Evolutionary conservation across 2,329 filamentous ascomycete genomes (phyloP).

Genomic region (Chaetomiaceae sp.): DNA sequence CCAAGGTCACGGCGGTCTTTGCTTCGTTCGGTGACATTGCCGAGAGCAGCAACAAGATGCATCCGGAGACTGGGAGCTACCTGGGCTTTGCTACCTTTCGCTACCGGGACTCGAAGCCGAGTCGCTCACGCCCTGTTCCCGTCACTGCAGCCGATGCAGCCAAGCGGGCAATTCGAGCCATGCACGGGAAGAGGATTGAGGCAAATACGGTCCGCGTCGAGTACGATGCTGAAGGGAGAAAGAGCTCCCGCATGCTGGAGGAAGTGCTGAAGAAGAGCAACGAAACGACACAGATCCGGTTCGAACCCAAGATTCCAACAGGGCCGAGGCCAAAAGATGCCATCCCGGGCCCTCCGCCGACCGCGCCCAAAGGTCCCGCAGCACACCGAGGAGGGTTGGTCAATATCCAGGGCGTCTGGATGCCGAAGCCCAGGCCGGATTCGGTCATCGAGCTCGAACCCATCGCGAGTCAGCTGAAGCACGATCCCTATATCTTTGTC

Average conservation of each 20-base stretch:
- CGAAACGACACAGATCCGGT: slow-evolving; percentile 48
- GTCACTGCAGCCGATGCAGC: slow-evolving; percentile 75
- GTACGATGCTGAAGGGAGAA: slow-evolving; percentile 81
- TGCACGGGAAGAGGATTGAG: slow-evolving; percentile 76
- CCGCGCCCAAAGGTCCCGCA: slow-evolving; percentile 81
- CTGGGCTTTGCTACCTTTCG: slow-evolving; percentile 89
- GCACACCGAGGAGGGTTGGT: slow-evolving; percentile 43
- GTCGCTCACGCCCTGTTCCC: slow-evolving; percentile 47
- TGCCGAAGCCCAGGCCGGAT: slow-evolving; percentile 45
- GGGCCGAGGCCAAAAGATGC: slow-evolving; percentile 40
- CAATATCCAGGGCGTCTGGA: slow-evolving; percentile 31
- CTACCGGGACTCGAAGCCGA: slow-evolving; percentile 68
- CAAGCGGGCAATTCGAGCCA: slow-evolving; percentile 70
- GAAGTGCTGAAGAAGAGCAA: slow-evolving; percentile 65
- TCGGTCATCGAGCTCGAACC: slow-evolving; percentile 61
- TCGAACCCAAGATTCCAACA: slow-evolving; percentile 29
- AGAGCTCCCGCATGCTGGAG: slow-evolving; percentile 74
- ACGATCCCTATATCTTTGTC: slow-evolving; percentile 86
- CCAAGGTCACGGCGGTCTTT: slow-evolving; percentile 71
- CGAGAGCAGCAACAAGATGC: slow-evolving; percentile 88
- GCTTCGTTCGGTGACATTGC: slow-evolving; percentile 81
- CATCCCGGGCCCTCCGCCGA: slow-evolving; percentile 65
- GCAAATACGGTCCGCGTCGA: slow-evolving; percentile 74
- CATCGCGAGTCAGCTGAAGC: slow-evolving; percentile 65
- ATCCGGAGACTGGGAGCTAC: slow-evolving; percentile 90